Base-by-base conservation (phyloP, 192 early-diverging fungal genomes). In the Coemansia erecta region DNA sequence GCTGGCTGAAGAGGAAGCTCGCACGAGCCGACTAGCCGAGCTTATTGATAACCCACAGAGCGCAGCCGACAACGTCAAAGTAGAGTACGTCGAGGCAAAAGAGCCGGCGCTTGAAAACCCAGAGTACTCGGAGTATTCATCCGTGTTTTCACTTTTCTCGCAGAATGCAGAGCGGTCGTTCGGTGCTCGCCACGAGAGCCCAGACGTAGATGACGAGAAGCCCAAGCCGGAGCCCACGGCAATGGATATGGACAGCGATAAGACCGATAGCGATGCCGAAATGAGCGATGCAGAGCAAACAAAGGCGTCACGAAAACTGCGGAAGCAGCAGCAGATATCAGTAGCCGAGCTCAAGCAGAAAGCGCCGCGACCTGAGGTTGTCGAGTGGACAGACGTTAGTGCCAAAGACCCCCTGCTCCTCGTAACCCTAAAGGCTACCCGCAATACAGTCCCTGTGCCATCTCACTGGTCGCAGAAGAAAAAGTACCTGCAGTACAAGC, bases 381-480 rank as follows among this genome's bases (percentile, higher is more conserved):
- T 99, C 23, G 97, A 99, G 78, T 94, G 93, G 92, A 89, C 90
- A 39, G 97, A 99, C 78, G 88, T 90, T 13, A 96, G 92, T 12
- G 91, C 94, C 0, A 81, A 84, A 12, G 94, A 99, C 58, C 97
- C 97, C 1, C 86, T 85, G 42, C 83, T 99, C 19, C 82, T 98
- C 21, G 92, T 97, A 0, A 74, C 88, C 9, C 77, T 99, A n/a
- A 99, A 99, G 70, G 84, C 92, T 4, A 86, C 84, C 44, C 84
- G 94, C 47, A 98, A 98, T 68, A 90, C 94, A 0, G 95, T 99
- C 0, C 95, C 97, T 14, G 90, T 99, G 4, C 97, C 97, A 1
- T 66, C 81, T 13, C 97, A 99, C 72, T 99, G 97, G 97, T 84
- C 83, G 39, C 93, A 96, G 63, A 98, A 96, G 80, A 84, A 95